phyloP scores from a whole-genome alignment of 2,329 filamentous ascomycete species.

The Thelonectria discophora region DNA sequence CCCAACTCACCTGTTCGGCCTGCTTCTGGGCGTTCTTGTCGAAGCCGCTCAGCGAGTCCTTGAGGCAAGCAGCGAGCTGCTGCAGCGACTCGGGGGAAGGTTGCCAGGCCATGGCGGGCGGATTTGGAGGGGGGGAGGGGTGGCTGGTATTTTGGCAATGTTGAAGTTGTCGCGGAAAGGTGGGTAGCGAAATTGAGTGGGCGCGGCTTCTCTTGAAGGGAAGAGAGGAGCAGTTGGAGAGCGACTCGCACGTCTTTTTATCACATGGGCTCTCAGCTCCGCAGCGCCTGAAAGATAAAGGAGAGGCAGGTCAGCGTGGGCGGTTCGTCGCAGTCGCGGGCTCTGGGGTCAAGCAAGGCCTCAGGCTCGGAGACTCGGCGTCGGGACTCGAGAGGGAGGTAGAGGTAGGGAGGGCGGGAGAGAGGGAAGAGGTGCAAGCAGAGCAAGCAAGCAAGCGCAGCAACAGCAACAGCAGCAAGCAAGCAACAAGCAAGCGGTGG shows the following conservation, averaged over 20 bases:
- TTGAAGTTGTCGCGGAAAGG: slow-evolving; percentile 28
- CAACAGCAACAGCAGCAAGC: too few species aligned
- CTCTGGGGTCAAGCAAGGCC: slow-evolving; percentile 19
- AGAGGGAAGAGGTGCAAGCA: neutral
- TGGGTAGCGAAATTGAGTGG: slow-evolving; percentile 13
- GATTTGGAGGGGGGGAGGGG: slow-evolving; percentile 15
- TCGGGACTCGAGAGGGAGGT: slow-evolving; percentile 21
- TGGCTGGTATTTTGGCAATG: slow-evolving; percentile 3
- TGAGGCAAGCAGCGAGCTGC: slow-evolving; percentile 89
- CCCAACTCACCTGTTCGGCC: slow-evolving; percentile 80
- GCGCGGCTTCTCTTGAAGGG: slow-evolving; percentile 18
- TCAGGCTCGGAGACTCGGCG: slow-evolving; percentile 18
- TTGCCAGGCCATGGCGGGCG: slow-evolving; percentile 84
- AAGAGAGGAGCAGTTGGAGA: slow-evolving; percentile 21
- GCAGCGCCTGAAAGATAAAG: slow-evolving; percentile 34
- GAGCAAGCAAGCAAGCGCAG: slow-evolving; percentile 28
- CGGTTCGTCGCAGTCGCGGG: slow-evolving; percentile 25
- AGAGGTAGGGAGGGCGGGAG: neutral
- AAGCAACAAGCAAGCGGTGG: too few species aligned
- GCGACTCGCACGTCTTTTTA: slow-evolving; percentile 23
- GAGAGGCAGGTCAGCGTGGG: slow-evolving; percentile 26
- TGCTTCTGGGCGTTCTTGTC: slow-evolving; percentile 84
- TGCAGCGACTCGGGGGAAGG: slow-evolving; percentile 85
- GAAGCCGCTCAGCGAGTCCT: slow-evolving; percentile 88
- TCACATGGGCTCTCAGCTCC: slow-evolving; percentile 42